These are phyloP conservation scores for Colletotrichum liriopes DNA, from an alignment of 2,329 filamentous ascomycete genomes.

Conservation along the genomic window DNA sequence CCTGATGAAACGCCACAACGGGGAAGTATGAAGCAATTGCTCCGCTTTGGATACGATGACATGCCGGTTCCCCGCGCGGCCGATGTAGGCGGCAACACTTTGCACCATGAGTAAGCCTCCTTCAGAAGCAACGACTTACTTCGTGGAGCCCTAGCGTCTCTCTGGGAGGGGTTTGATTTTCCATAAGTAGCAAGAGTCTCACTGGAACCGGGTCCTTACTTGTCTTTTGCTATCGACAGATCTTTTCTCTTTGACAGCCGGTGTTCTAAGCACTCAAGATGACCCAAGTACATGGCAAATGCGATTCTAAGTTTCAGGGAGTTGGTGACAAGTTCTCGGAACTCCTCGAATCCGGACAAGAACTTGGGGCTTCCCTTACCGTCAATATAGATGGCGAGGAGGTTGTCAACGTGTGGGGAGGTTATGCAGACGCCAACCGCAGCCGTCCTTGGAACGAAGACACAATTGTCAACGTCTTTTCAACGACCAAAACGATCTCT, in stretches of 20 bases:
- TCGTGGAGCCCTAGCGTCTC: background rate
- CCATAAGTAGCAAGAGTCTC: background rate
- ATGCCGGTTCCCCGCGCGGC: background rate
- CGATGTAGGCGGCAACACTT: background rate
- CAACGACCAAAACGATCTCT: constrained; percentile 57
- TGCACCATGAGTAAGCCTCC: background rate
- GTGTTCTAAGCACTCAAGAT: constrained; percentile 19
- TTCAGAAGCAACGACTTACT: background rate
- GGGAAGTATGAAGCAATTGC: background rate
- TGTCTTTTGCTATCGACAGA: background rate
- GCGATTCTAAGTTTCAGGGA: constrained; percentile 54
- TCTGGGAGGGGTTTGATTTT: background rate
- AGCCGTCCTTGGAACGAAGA: constrained; percentile 56
- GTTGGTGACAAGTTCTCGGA: constrained; percentile 54
- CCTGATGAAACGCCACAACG: constrained; percentile 4
- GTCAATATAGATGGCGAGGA: constrained; percentile 58
- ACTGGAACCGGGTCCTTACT: background rate
- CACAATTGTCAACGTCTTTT: constrained; percentile 59
- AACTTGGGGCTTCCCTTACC: constrained; percentile 61
- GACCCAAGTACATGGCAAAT: constrained; percentile 53
- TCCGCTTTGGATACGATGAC: background rate
- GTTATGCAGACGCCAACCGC: constrained; percentile 51
- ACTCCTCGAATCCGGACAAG: constrained; percentile 55
- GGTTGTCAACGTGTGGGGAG: constrained; percentile 63
- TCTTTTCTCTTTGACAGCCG: background rate